A percentile compares a stretch with the other conserved stretches of the same genome.
These are phyloP conservation scores for Fomitopsis pinicola DNA, from an alignment of 1,284 basidiomycete species.

Conservation along the genomic window DNA sequence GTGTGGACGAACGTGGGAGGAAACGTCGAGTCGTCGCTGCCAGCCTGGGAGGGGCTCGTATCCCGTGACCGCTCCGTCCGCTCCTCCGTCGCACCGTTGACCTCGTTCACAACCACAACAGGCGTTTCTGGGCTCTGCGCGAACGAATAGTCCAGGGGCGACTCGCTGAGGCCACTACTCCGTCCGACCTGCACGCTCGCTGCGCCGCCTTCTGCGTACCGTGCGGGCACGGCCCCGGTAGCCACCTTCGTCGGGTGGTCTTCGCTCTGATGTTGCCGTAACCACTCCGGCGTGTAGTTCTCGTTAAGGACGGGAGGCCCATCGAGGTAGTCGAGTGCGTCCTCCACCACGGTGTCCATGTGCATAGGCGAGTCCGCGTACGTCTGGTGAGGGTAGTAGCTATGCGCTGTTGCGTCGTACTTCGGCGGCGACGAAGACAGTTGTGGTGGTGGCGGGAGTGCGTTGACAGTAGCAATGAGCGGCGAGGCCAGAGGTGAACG, in stretches of 20 bases:
- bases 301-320: conserved; percentile 44
- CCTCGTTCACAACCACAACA: conserved; percentile 30
- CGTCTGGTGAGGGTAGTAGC: conserved; percentile 15
- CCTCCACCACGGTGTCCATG: conserved; percentile 39
- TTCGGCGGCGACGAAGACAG: conserved; percentile 3
- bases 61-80: conserved; percentile 26
- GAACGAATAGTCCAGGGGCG: conserved; percentile 5
- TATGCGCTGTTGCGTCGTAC: conserved; percentile 8
- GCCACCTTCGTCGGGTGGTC: conserved; percentile 15
- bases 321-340: conserved; percentile 61
- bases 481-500: conserved; percentile 15
- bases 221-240: conserved; percentile 13
- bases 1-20: conserved; percentile 12
- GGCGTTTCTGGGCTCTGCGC: conserved; percentile 21
- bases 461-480: conserved; percentile 18
- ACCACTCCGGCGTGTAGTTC: conserved; percentile 31
- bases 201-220: conserved; percentile 23
- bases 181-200: conserved; percentile 23
- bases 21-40: conserved; percentile 4
- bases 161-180: conserved; percentile 14
- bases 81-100: conserved; percentile 30
- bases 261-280: conserved; percentile 10
- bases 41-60: conserved; percentile 14
- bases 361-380: conserved; percentile 20
- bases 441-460: conserved; percentile 10